Evolutionary conservation across 2,329 filamentous ascomycete species (phyloP).

Genomic region (Diaporthe sp.): DNA sequence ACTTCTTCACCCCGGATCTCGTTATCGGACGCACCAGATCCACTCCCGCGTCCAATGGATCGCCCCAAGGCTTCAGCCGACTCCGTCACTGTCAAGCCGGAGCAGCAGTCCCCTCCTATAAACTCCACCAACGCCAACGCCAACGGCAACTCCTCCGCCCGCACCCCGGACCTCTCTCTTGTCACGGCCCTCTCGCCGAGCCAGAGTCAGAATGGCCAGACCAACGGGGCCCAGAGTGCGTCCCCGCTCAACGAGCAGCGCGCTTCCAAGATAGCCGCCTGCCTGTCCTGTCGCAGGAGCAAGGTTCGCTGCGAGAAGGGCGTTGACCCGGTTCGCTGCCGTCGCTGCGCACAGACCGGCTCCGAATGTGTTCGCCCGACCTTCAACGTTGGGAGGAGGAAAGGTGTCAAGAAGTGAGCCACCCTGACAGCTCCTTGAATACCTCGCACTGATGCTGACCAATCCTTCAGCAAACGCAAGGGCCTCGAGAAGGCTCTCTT

Average conservation of each 20-base stretch:
- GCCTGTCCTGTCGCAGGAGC: conserved; percentile 74
- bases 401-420: conserved; percentile 81
- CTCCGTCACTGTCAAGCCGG: conserved; percentile 40
- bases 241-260: conserved; percentile 39
- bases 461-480: conserved; percentile 73
- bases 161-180: conserved; percentile 20
- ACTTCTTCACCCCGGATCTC: conserved; percentile 29
- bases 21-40: conserved; percentile 19
- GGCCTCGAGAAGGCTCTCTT: conserved; percentile 81
- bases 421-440: conserved; percentile 1
- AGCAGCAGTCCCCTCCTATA: conserved; percentile 15
- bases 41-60: conserved; percentile 36
- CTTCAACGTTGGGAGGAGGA: conserved; percentile 81
- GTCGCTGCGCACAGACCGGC: conserved; percentile 71
- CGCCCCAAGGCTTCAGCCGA: conserved; percentile 29
- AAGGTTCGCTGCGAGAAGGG: conserved; percentile 78
- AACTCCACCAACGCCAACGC: not conserved
- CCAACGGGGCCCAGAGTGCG: conserved; percentile 25
- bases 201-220: conserved; percentile 35
- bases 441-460: conserved; percentile 41
- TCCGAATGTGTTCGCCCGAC: conserved; percentile 77
- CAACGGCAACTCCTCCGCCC: conserved; percentile 1
- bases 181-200: conserved; percentile 28
- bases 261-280: conserved; percentile 63
- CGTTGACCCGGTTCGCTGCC: conserved; percentile 66